Evolutionary conservation across 2,329 filamentous ascomycete species (phyloP).

Genomic region (Acrodontium crateriforme): DNA sequence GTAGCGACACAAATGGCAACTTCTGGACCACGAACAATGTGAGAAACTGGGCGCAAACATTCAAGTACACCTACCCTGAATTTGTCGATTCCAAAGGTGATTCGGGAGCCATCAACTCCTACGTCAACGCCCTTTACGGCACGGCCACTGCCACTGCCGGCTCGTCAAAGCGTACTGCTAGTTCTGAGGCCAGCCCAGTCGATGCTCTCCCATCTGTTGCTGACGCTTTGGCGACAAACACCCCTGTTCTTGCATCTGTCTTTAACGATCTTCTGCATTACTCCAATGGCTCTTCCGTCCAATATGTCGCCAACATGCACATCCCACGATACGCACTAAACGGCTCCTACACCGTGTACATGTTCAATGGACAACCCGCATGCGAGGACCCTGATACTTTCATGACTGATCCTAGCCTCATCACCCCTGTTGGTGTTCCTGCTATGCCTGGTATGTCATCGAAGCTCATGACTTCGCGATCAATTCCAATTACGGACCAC

Average conservation of each 20-base stretch:
- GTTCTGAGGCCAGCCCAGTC: constrained; percentile 1
- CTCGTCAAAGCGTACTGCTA: constrained; percentile 7
- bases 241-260: not conserved
- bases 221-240: not conserved
- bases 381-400: constrained; percentile 34
- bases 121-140: constrained; percentile 44
- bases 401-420: constrained; percentile 39
- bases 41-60: constrained; percentile 40
- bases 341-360: constrained; percentile 49
- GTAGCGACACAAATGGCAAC: constrained; percentile 38
- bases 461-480: constrained; percentile 12
- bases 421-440: constrained; percentile 43
- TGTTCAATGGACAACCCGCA: constrained; percentile 47
- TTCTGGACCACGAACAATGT: constrained; percentile 56
- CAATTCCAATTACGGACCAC: constrained; percentile 32
- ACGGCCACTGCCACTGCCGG: constrained; percentile 17
- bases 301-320: constrained; percentile 57
- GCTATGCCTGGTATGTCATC: not conserved
- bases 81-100: constrained; percentile 29
- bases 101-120: constrained; percentile 28
- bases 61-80: constrained; percentile 64
- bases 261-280: not conserved
- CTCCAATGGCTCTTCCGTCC: constrained; percentile 32
- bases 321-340: constrained; percentile 47
- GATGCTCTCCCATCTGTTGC: not conserved